Conservation (phyloP, 768 basidiomycete species). For the Tricholoma sp. region DNA sequence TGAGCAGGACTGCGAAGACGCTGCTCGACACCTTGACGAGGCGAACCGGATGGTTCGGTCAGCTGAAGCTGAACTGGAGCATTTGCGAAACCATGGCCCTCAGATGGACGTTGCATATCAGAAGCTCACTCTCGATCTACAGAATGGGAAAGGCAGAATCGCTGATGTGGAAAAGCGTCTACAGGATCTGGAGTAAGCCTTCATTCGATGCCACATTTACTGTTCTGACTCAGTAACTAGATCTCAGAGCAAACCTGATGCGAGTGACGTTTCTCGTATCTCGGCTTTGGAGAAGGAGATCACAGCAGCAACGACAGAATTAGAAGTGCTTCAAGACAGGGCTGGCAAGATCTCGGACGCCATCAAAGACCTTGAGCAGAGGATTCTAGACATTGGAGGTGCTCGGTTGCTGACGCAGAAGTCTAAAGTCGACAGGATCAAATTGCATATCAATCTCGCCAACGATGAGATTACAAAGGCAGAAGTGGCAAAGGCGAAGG, state of each 20-base stretch:
- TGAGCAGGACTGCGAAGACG: constrained; percentile 69
- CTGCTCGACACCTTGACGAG: constrained; percentile 51
- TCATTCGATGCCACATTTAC: neutral
- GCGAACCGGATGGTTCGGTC: constrained; percentile 44
- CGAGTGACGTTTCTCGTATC: constrained; percentile 76
- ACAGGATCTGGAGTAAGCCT: constrained; percentile 73
- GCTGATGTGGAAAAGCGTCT: constrained; percentile 79
- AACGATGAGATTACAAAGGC: constrained; percentile 93
- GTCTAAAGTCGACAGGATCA: constrained; percentile 85
- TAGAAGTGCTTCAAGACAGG: constrained; percentile 60
- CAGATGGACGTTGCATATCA: constrained; percentile 76
- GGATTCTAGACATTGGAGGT: constrained; percentile 92
- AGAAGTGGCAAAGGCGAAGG: constrained; percentile 84
- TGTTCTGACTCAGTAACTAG: constrained; percentile 33
- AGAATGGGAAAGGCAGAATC: constrained; percentile 68
- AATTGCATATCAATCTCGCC: constrained; percentile 76
- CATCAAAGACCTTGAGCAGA: constrained; percentile 83
- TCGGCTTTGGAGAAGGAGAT: constrained; percentile 70
- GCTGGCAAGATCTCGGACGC: constrained; percentile 68
- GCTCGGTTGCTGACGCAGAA: constrained; percentile 84
- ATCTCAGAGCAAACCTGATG: constrained; percentile 77
- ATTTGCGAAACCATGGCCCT: constrained; percentile 55
- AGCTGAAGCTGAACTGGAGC: constrained; percentile 62
- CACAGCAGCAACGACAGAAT: constrained; percentile 44
- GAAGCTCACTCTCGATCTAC: constrained; percentile 81